A percentile compares a stretch with the other conserved stretches of the same genome.
phyloP scores from a whole-genome alignment of 2,329 filamentous ascomycete genomes.

The Alternaria consortialis region DNA sequence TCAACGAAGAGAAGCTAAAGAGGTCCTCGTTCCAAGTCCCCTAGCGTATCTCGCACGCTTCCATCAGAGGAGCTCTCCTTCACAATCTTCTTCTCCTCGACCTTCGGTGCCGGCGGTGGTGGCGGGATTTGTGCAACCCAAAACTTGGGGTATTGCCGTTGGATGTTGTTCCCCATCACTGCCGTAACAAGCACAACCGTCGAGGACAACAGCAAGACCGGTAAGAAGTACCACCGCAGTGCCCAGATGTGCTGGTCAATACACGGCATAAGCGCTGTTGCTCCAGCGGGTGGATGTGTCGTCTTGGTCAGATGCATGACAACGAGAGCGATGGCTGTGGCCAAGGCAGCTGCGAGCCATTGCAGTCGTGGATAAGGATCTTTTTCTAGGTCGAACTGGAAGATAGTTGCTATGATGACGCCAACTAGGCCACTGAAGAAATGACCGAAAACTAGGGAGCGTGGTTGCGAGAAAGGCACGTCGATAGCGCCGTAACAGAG shows the following conservation, averaged over 20 bases:
- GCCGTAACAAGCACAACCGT: constrained; percentile 53
- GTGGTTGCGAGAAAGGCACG: constrained; percentile 57
- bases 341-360: constrained; percentile 56
- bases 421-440: constrained; percentile 56
- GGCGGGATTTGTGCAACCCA: constrained; percentile 55
- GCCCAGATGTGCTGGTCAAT: constrained; percentile 51
- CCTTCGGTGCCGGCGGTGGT: constrained; percentile 26
- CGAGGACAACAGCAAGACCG: constrained; percentile 54
- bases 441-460: constrained; percentile 56
- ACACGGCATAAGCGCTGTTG: constrained; percentile 56
- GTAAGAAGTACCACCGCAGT: constrained; percentile 56
- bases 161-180: constrained; percentile 56
- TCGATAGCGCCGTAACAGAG: constrained; percentile 58
- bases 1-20: neutral
- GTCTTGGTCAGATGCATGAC: constrained; percentile 59
- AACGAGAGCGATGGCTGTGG: constrained; percentile 54
- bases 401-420: constrained; percentile 56
- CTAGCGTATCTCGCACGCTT: constrained; percentile 21
- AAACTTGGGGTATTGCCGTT: constrained; percentile 56
- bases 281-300: constrained; percentile 59
- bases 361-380: constrained; percentile 41
- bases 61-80: constrained; percentile 20
- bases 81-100: constrained; percentile 15
- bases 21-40: constrained; percentile 32
- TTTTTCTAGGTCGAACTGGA: constrained; percentile 49